Evolutionary conservation across 345 rosid genomes (phyloP).

Genomic region (Arabidopsis suecica): DNA sequence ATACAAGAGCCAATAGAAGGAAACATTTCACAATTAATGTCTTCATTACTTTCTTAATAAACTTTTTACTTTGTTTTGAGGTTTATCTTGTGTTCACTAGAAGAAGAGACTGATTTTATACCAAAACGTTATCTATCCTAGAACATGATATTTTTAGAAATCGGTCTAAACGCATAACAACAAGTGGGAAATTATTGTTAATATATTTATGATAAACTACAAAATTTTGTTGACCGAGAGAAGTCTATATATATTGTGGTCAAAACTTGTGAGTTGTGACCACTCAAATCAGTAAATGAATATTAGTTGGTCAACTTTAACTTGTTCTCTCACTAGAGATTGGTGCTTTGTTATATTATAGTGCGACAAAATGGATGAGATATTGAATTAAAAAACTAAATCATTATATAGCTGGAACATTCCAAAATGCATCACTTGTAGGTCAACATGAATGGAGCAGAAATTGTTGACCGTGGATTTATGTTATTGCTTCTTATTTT

Average conservation of each 20-base stretch:
- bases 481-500: not conserved
- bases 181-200: slow-evolving; percentile 11
- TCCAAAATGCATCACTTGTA: slow-evolving; percentile 28
- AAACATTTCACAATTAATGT: slow-evolving; percentile 21
- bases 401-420: not conserved
- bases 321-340: not conserved
- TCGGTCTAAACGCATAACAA: slow-evolving; percentile 34
- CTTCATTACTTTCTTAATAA: slow-evolving; percentile 25
- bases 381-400: not conserved
- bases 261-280: slow-evolving; percentile 24
- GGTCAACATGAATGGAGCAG: slow-evolving; percentile 32
- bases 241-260: slow-evolving; percentile 9
- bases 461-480: slow-evolving; percentile 32
- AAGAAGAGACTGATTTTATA: slow-evolving; percentile 16
- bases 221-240: slow-evolving; percentile 14
- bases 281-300: slow-evolving; percentile 14
- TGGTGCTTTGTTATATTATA: not conserved
- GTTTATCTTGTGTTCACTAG: slow-evolving; percentile 2
- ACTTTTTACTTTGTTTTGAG: slow-evolving; percentile 8
- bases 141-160: slow-evolving; percentile 25
- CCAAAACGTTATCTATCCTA: slow-evolving; percentile 2
- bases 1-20: slow-evolving; percentile 42
- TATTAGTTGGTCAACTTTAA: slow-evolving; percentile 20
- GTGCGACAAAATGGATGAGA: not conserved
- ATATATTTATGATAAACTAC: not conserved